phyloP scores from a whole-genome alignment of 371 early-diverging fungal genomes.

The Mucor irregularis region DNA sequence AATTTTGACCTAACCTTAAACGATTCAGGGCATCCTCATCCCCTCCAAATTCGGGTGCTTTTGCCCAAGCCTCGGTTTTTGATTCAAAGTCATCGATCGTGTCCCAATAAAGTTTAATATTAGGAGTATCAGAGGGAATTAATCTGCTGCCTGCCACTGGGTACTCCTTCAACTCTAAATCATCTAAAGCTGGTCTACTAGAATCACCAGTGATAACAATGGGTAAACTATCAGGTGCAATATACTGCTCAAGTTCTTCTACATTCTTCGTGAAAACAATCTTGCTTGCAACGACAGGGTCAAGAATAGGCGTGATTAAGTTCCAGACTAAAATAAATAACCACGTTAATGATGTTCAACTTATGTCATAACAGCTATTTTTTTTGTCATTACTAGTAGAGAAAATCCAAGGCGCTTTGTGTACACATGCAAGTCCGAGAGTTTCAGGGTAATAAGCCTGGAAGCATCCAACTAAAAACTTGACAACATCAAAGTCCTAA shows the following conservation, averaged over 20 bases:
- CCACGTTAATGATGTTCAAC: neutral
- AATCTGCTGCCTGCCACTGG: conserved; percentile 11
- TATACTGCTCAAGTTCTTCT: conserved; percentile 62
- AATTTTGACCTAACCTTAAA: conserved; percentile 23
- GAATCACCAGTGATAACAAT: conserved; percentile 32
- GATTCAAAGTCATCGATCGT: conserved; percentile 24
- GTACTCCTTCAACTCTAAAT: conserved; percentile 1
- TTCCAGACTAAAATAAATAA: conserved; percentile 58
- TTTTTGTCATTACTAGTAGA: conserved; percentile 49
- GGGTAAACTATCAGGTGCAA: conserved; percentile 46
- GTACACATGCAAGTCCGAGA: conserved; percentile 74
- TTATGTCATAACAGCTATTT: neutral
- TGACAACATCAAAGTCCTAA: conserved; percentile 76
- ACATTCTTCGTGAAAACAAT: conserved; percentile 75
- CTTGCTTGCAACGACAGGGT: conserved; percentile 90
- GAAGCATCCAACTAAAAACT: conserved; percentile 78
- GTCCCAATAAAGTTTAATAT: conserved; percentile 22
- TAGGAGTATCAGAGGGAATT: conserved; percentile 12
- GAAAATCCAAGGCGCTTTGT: conserved; percentile 89
- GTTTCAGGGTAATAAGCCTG: conserved; percentile 91
- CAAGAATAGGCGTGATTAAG: conserved; percentile 80
- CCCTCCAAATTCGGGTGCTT: conserved; percentile 7
- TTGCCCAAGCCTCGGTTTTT: conserved; percentile 32
- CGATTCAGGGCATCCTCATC: conserved; percentile 16
- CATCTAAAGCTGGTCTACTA: conserved; percentile 29